Conservation (phyloP, 2,329 filamentous ascomycete species). For the Neoscytalidium dimidiatum region DNA sequence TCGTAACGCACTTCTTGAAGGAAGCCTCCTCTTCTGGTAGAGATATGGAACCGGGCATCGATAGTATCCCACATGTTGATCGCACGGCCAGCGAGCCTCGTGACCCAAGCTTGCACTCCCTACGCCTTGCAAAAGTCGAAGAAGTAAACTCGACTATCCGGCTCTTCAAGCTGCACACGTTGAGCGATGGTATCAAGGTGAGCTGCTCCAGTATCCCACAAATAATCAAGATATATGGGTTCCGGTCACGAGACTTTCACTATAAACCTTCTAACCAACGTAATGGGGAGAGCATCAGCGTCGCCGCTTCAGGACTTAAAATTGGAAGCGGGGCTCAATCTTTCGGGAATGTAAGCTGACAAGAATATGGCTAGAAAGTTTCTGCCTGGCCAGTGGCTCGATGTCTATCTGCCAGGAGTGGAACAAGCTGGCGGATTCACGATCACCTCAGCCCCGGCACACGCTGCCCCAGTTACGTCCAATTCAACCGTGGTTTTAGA, state of each 20-base stretch:
- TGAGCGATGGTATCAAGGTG: slow-evolving; percentile 52
- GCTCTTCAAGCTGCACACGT: slow-evolving; percentile 65
- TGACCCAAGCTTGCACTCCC: slow-evolving; percentile 63
- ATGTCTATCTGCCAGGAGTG: slow-evolving; percentile 72
- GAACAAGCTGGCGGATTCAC: slow-evolving; percentile 81
- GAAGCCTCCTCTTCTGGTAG: background rate
- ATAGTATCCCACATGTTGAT: slow-evolving; percentile 58
- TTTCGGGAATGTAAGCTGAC: slow-evolving; percentile 11
- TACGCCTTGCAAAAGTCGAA: slow-evolving; percentile 62
- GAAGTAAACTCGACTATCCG: slow-evolving; percentile 68
- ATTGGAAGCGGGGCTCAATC: no score
- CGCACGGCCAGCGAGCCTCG: slow-evolving; percentile 75
- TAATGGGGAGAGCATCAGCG: no score
- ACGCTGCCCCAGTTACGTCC: slow-evolving; percentile 21
- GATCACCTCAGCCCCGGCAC: slow-evolving; percentile 71
- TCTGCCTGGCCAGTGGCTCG: slow-evolving; percentile 84
- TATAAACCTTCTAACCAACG: no score
- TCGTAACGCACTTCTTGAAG: no score
- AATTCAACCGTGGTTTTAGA: slow-evolving; percentile 22
- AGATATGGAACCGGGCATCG: background rate
- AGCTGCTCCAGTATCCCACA: background rate
- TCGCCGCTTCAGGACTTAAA: no score
- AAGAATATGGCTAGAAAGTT: slow-evolving; percentile 53
- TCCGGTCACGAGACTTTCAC: no score
- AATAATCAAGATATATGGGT: background rate